Conservation (phyloP, 2,329 filamentous ascomycete genomes). For the Sporothrix euskadiensis region DNA sequence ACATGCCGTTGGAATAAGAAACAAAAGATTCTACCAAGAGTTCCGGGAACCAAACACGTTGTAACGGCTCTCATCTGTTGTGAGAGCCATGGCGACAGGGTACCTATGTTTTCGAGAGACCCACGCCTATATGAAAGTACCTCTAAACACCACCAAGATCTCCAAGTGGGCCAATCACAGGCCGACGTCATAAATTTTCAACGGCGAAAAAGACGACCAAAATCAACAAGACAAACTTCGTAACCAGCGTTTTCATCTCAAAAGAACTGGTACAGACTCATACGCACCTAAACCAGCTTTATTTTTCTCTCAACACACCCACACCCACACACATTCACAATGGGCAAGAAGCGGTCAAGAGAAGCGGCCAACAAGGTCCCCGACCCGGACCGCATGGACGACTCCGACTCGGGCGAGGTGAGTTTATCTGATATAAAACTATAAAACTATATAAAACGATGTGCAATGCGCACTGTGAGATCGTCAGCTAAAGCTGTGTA, state of each 20-base stretch:
- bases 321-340: constrained; percentile 27
- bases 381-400: constrained; percentile 43
- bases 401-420: constrained; percentile 52
- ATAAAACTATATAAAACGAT: not conserved
- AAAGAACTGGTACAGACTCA: not conserved
- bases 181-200: constrained; percentile 30
- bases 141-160: not conserved
- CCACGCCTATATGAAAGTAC: not conserved
- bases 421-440: not conserved
- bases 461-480: not conserved
- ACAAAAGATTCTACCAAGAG: not conserved
- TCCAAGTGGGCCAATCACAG: constrained; percentile 26
- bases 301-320: too few relatives aligned
- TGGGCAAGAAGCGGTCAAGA: constrained; percentile 44
- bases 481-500: constrained; percentile 42
- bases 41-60: not conserved
- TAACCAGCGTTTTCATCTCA: not conserved
- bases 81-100: not conserved
- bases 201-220: not conserved
- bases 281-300: not conserved
- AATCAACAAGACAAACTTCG: not conserved
- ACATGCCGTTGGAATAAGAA: too few relatives aligned
- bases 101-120: not conserved
- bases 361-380: constrained; percentile 38
- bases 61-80: not conserved